A percentile compares a stretch with the other conserved stretches of the same genome.
phyloP scores from a whole-genome alignment of 1,284 basidiomycete genomes.

The Cerrena zonata region DNA sequence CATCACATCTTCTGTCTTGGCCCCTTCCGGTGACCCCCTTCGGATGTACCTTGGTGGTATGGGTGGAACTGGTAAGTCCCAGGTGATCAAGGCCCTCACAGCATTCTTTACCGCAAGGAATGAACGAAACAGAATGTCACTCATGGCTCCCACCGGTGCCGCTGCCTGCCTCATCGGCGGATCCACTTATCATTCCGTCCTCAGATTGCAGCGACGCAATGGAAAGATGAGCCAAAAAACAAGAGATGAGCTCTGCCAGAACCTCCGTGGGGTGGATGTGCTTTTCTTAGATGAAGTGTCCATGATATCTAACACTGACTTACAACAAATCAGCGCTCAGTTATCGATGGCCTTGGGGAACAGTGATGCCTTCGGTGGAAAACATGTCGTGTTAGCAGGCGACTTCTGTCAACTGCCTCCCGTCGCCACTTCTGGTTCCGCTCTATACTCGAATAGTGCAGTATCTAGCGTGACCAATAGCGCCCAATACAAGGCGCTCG shows the following conservation, averaged over 20 bases:
- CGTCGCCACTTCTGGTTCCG: not conserved
- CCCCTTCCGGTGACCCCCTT: conserved; percentile 18
- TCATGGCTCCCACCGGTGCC: conserved; percentile 34
- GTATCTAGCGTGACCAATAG: not conserved
- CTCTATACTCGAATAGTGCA: not conserved
- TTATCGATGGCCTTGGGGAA: not conserved
- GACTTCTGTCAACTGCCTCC: conserved; percentile 18
- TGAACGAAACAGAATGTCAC: conserved; percentile 23
- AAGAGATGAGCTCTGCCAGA: conserved; percentile 6
- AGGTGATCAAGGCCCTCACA: conserved; percentile 33
- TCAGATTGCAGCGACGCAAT: conserved; percentile 19
- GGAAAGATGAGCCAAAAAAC: not conserved
- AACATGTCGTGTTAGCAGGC: conserved; percentile 10
- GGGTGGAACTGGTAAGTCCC: conserved; percentile 38
- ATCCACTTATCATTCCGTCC: conserved; percentile 33
- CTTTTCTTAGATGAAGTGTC: conserved; percentile 23
- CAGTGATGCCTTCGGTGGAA: conserved; percentile 9
- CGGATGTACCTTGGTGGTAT: conserved; percentile 12
- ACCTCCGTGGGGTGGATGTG: conserved; percentile 26
- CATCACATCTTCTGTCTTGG: conserved; percentile 25
- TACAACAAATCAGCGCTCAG: conserved; percentile 6
- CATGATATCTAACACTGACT: conserved; percentile 6
- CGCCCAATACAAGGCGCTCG: conserved; percentile 1
- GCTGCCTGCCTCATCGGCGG: conserved; percentile 33
- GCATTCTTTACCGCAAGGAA: conserved; percentile 24